Conservation (phyloP, 139 green algal genomes). For the Zygnema circumcarinatum region DNA sequence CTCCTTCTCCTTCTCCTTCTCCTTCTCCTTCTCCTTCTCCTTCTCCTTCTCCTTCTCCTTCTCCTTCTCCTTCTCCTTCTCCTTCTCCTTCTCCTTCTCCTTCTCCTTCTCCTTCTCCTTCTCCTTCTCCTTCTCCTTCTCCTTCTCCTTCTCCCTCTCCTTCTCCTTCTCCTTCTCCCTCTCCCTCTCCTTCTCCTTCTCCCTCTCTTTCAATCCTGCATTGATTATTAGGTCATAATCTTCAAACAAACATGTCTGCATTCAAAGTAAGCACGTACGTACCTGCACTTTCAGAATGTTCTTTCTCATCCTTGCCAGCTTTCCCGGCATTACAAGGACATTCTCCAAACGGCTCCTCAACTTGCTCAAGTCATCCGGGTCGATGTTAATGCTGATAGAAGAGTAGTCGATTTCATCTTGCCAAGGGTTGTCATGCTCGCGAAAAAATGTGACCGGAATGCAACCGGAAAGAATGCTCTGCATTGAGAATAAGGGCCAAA, state of each 20-base stretch:
- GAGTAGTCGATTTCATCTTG: slow-evolving; percentile 36
- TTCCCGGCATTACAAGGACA: slow-evolving; percentile 10
- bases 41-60: background rate
- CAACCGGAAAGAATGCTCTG: slow-evolving; percentile 22
- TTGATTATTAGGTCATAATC: background rate
- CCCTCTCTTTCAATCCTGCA: background rate
- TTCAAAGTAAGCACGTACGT: too few species aligned
- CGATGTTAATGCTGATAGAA: slow-evolving; percentile 24
- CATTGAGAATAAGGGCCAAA: too few species aligned
- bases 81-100: background rate
- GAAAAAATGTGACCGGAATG: slow-evolving; percentile 29
- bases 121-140: background rate
- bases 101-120: background rate
- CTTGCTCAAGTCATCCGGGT: slow-evolving; percentile 6
- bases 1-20: background rate
- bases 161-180: background rate
- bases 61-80: background rate
- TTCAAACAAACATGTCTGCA: too few species aligned
- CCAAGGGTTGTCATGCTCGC: slow-evolving; percentile 43
- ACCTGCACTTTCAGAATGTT: slow-evolving; percentile 18
- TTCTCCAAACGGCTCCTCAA: background rate
- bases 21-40: background rate
- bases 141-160: background rate
- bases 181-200: background rate
- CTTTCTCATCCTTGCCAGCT: slow-evolving; percentile 13